Evolutionary conservation across 306 rosid species (phyloP).

Genomic region (Spatholobus suberectus): DNA sequence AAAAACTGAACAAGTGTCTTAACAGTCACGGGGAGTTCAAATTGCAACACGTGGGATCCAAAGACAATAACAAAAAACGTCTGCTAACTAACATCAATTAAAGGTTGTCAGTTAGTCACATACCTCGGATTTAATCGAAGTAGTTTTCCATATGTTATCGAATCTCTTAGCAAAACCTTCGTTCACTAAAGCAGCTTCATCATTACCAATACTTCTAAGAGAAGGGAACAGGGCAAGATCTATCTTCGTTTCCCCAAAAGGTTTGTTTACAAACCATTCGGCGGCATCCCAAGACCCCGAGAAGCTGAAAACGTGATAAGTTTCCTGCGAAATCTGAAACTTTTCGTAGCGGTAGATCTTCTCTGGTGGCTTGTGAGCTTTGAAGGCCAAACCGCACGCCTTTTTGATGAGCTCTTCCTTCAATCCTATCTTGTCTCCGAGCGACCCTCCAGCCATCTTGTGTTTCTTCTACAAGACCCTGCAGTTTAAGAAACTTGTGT

Average conservation of each 20-base stretch:
- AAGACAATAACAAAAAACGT: neutral
- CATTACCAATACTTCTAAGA: slow-evolving; percentile 69
- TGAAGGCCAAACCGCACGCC: slow-evolving; percentile 48
- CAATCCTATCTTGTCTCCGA: slow-evolving; percentile 48
- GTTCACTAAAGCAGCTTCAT: slow-evolving; percentile 60
- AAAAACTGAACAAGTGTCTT: neutral
- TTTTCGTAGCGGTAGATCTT: slow-evolving; percentile 8
- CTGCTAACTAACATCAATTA: neutral
- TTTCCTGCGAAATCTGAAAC: slow-evolving; percentile 31
- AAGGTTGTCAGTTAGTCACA: neutral
- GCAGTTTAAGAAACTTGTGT: neutral
- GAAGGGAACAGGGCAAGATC: slow-evolving; percentile 55
- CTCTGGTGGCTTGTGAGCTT: slow-evolving; percentile 43
- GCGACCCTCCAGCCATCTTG: slow-evolving; percentile 45
- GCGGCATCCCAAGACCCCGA: slow-evolving; percentile 53
- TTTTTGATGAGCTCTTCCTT: slow-evolving; percentile 49
- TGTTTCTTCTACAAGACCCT: neutral
- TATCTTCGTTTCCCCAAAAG: slow-evolving; percentile 61
- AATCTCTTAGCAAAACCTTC: slow-evolving; percentile 57
- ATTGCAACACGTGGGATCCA: neutral
- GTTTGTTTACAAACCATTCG: slow-evolving; percentile 48
- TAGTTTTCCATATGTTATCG: slow-evolving; percentile 11
- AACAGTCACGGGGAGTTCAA: neutral
- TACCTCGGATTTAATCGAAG: slow-evolving; percentile 51
- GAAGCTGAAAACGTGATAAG: slow-evolving; percentile 52